Conservation (phyloP, 805 yeast species). For the Scheffersomyces lignosus region DNA sequence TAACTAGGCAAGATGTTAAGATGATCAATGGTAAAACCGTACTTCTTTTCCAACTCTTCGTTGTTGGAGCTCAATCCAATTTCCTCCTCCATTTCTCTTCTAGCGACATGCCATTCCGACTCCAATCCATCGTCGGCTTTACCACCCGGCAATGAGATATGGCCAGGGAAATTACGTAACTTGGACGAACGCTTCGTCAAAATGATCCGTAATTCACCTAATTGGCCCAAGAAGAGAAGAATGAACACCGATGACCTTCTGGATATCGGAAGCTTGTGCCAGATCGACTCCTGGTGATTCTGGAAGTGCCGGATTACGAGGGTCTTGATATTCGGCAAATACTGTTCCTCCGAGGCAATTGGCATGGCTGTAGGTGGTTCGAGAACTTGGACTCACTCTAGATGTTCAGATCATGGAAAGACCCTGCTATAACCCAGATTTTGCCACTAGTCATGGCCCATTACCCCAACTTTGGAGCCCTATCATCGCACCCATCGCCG, state of each 20-base stretch:
- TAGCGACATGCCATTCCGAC: constrained; percentile 67
- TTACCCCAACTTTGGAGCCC: too few relatives aligned
- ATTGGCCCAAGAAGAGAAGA: constrained; percentile 66
- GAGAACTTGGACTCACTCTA: not conserved
- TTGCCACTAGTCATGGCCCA: too few relatives aligned
- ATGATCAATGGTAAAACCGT: constrained; percentile 60
- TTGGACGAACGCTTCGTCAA: constrained; percentile 74
- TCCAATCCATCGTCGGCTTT: constrained; percentile 73
- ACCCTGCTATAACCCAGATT: too few relatives aligned
- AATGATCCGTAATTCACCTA: constrained; percentile 75
- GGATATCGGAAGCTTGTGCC: constrained; percentile 63
- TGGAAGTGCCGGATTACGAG: constrained; percentile 35
- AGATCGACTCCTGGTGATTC: constrained; percentile 38
- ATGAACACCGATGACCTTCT: constrained; percentile 82
- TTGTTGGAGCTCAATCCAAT: constrained; percentile 67
- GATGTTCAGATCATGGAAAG: not conserved
- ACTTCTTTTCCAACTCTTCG: constrained; percentile 37
- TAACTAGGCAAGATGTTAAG: constrained; percentile 72
- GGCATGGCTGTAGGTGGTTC: not conserved
- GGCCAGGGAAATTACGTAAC: constrained; percentile 79
- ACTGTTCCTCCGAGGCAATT: constrained; percentile 14
- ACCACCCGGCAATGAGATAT: constrained; percentile 92
- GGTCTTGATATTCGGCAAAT: constrained; percentile 31
- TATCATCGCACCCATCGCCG: too few relatives aligned
- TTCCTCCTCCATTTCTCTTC: constrained; percentile 86